Base-by-base conservation (phyloP, 1,284 basidiomycete genomes). In the Rhodotorula sp. region DNA sequence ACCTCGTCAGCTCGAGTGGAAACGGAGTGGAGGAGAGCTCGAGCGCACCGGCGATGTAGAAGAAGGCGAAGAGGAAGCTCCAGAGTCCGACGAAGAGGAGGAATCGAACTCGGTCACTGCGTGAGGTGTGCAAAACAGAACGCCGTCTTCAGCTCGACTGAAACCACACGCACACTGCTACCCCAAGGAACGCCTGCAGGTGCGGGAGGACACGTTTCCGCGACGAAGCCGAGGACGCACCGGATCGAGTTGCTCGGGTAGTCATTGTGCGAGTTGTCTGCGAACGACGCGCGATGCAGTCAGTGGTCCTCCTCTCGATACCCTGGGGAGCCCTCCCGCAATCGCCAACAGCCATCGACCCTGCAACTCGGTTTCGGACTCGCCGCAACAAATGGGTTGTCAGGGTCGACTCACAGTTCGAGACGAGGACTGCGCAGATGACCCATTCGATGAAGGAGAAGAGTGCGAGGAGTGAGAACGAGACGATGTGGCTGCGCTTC, bases 51-150 rank as follows among this genome's bases (percentile, higher is more conserved):
- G 55, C 61, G 55, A 76, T 59, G 72, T 74, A 76, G 58, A 67
- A 47, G 59, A 67, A 34, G 6, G 64, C 32, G 65, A 75, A 72
- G 59, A 76, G 29, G 30, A 76, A 62, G 6, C 74, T 74, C 75
- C 75, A 76, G 57, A 76, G 51, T 44, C 67, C 66, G 48, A 66
- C 66, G 67, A 76, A 76, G 53, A 76, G 66, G 39, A 76, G 65
- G 72, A 74, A 76, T 19, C 74, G 68, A 49, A 58, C 46, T 34
- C 74, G 73, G 54, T 22, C 46, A 15, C 49, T 59, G 52, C 32
- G 19, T 6, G n/a, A 7, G n/a, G 1, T 34, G 22, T n/a, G n/a
- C n/a, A 8, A n/a, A 5, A 24, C 34, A 24, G 19, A 3, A 4
- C 2, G 20, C 9, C 19, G 29, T 15, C 5, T n/a, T 44, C 39